Evolutionary conservation across 768 basidiomycete species (phyloP), one percentile per base, ranked within the genome.

Genomic region (Sporobolomyces pararoseus): DNA sequence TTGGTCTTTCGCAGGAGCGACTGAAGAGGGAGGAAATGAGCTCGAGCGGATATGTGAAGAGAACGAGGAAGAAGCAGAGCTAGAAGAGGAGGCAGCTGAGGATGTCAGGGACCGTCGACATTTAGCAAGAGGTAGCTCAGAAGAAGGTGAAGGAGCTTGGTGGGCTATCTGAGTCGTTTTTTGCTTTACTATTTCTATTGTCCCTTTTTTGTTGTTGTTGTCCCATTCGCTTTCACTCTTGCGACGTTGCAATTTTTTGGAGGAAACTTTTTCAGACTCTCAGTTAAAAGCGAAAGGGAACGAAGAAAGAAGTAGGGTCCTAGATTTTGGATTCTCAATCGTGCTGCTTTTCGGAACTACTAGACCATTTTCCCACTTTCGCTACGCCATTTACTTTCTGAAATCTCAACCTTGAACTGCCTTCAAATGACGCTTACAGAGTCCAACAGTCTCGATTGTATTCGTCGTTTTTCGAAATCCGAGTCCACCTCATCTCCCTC

Each of bases 1-100:
- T 14, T 55, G 53, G 53, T 55, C 53, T 7, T 35, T 55, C 13
- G 53, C 53, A 55, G 53, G 14, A 37, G 53, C 53, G 21, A 55
- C 53, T 25, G 53, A 55, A 35, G 53, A 35, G 23, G 53, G 53
- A 37, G 53, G 53, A 55, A 25, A 51, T 51, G 50, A 51, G 50
- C 50, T 29, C 52, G 52, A 53, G 52, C 50, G 25, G 52, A n/a
- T 7, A 14, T 29, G 25, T 5, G 27, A 27, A 14, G 31, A 16
- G 32, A 14, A 12, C 25, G 21, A 14, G 27, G 16, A 7, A 53
- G 52, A 34, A 53, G 32, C n/a, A n/a, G n/a, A n/a, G n/a, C n/a
- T n/a, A n/a, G n/a, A n/a, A n/a, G n/a, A n/a, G n/a, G n/a, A n/a
- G n/a, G n/a, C 50, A 47, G 46, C 7, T 23, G 46, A 47, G 46